These are phyloP conservation scores for Globisporangium camurandrum DNA, from an alignment of 352 stramenopile genomes.

Conservation along the genomic window DNA sequence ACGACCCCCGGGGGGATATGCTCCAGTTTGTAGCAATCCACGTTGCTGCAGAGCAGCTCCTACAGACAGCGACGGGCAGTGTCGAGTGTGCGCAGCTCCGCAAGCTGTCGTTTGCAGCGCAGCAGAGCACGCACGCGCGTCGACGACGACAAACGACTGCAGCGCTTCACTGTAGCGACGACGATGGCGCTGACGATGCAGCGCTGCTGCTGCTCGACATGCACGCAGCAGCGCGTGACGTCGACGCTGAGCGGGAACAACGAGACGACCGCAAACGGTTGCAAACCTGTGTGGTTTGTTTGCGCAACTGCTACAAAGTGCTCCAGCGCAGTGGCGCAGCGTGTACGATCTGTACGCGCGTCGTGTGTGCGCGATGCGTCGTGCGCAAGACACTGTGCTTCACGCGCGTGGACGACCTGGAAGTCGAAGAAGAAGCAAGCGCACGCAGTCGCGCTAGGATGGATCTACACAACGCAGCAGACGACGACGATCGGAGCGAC, in stretches of 20 bases:
- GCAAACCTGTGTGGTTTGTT: constrained; percentile 13
- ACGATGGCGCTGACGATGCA: constrained; percentile 3
- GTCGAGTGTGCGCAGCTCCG: constrained; percentile 63
- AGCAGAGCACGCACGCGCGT: constrained; percentile 19
- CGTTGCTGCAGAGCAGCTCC: constrained; percentile 37
- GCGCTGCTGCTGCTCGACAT: constrained; percentile 19
- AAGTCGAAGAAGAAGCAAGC: constrained; percentile 18
- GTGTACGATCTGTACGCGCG: constrained; percentile 27
- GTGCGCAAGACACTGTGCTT: constrained; percentile 42
- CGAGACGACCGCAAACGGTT: not conserved
- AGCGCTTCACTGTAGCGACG: constrained; percentile 12
- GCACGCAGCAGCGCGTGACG: constrained; percentile 13
- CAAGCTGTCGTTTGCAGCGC: constrained; percentile 35
- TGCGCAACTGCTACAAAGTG: constrained; percentile 13
- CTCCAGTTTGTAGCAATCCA: constrained; percentile 36
- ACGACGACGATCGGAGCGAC: constrained; percentile 11
- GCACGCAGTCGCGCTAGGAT: constrained; percentile 35
- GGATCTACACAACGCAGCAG: constrained; percentile 3
- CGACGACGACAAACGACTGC: constrained; percentile 6
- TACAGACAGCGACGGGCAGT: constrained; percentile 28
- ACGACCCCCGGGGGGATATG: constrained; percentile 35
- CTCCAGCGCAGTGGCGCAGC: constrained; percentile 18
- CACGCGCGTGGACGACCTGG: constrained; percentile 16
- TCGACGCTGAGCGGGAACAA: constrained; percentile 5
- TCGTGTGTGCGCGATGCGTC: constrained; percentile 32